Conservation (phyloP, 441 rosid species). For the Dalechampia spathulata region DNA sequence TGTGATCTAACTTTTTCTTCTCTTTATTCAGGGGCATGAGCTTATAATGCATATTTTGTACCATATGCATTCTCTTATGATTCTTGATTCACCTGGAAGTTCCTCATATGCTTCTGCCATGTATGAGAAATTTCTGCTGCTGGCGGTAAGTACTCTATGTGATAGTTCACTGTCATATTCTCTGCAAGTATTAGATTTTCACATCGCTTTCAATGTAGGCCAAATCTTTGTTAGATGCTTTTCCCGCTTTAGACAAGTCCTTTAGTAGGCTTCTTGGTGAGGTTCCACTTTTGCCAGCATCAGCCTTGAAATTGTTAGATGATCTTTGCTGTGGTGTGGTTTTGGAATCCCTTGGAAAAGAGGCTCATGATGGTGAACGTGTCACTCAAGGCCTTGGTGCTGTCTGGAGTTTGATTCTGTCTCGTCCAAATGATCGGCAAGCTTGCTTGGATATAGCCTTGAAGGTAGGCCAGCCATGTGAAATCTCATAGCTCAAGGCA, state of each 20-base stretch:
- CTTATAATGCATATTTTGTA: constrained; percentile 81
- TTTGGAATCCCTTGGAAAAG: constrained; percentile 59
- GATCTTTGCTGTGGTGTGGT: constrained; percentile 72
- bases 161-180: constrained; percentile 11
- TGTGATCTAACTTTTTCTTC: constrained; percentile 16
- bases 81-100: constrained; percentile 38
- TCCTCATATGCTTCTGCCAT: constrained; percentile 46
- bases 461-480: constrained; percentile 46
- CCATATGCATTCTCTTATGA: constrained; percentile 70
- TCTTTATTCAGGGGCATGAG: constrained; percentile 77
- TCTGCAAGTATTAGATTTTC: constrained; percentile 27
- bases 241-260: constrained; percentile 97
- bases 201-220: constrained; percentile 48
- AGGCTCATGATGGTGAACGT: constrained; percentile 77
- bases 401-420: constrained; percentile 96
- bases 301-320: constrained; percentile 72
- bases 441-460: constrained; percentile 88
- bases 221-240: constrained; percentile 70
- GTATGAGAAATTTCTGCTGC: constrained; percentile 82
- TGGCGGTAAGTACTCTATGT: constrained; percentile 55
- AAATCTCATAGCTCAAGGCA: constrained; percentile 12
- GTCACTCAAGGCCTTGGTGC: constrained; percentile 99
- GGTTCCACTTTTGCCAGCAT: constrained; percentile 79
- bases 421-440: constrained; percentile 83
- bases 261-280: constrained; percentile 96